phyloP scores from a whole-genome alignment of 495 filamentous ascomycete genomes.

The Podospora fimiseda region DNA sequence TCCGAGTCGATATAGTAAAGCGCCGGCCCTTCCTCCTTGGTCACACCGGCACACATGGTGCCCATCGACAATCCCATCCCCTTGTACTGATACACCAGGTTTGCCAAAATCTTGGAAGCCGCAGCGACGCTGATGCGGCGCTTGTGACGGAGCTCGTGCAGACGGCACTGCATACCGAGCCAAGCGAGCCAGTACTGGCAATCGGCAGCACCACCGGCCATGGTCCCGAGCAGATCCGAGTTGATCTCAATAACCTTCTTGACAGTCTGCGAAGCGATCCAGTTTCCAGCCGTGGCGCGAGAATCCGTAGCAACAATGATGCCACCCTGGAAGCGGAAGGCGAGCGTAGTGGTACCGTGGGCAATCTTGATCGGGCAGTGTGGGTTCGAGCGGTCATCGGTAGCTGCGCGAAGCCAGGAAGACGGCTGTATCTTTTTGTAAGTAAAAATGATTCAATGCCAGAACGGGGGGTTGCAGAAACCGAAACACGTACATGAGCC shows the following conservation, averaged over 20 bases:
- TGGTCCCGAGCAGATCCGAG: constrained; percentile 85
- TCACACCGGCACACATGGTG: constrained; percentile 98
- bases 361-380: constrained; percentile 97
- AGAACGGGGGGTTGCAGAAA: too few species aligned
- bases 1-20: constrained; percentile 99
- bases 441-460: too few species aligned
- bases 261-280: constrained; percentile 98
- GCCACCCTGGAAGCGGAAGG: constrained; percentile 94
- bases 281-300: constrained; percentile 90
- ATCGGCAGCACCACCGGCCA: constrained; percentile 98
- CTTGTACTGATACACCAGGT: constrained; percentile 97
- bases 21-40: constrained; percentile 89
- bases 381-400: constrained; percentile 94
- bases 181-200: constrained; percentile 99
- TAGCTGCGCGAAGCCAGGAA: constrained; percentile 91
- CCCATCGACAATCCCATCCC: constrained; percentile 97
- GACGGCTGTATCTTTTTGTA: too few species aligned
- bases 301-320: constrained; percentile 99
- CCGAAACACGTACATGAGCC: constrained; percentile 79
- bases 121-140: constrained; percentile 95
- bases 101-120: constrained; percentile 96
- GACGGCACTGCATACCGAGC: constrained; percentile 96
- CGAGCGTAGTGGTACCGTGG: constrained; percentile 97
- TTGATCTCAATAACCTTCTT: constrained; percentile 99
- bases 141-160: constrained; percentile 98